Conservation (phyloP, 257 asterid genomes). For the Przewalskia tangutica region DNA sequence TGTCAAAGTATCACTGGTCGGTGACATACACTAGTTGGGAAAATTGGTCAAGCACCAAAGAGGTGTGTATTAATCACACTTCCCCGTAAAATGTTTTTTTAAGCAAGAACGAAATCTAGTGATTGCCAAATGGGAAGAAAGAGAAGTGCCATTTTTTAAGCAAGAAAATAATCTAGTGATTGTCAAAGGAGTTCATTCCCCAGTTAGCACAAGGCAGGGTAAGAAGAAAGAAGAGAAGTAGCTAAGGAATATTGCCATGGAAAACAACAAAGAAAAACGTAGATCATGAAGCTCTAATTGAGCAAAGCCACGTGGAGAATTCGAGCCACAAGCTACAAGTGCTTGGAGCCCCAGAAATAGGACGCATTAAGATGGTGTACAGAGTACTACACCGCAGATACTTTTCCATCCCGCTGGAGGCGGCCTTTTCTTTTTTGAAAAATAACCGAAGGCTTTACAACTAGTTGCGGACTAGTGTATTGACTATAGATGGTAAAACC, state of each 20-base stretch:
- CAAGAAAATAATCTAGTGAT: too few relatives aligned
- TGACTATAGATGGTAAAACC: background rate
- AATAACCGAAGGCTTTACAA: background rate
- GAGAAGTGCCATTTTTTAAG: too few relatives aligned
- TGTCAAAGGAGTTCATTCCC: too few relatives aligned
- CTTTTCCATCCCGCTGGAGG: background rate
- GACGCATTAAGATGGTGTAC: background rate
- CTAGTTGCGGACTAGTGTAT: background rate
- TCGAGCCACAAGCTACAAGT: background rate
- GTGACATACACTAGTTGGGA: too few relatives aligned
- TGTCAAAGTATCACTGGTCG: too few relatives aligned
- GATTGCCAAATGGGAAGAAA: too few relatives aligned
- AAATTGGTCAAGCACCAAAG: too few relatives aligned
- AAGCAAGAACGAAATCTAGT: too few relatives aligned
- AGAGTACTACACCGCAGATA: background rate
- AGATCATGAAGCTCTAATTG: background rate
- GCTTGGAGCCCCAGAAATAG: background rate
- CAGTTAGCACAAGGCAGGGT: too few relatives aligned
- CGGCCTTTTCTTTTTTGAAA: background rate
- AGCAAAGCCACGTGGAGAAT: background rate
- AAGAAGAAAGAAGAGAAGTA: too few relatives aligned
- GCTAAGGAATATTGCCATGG: background rate
- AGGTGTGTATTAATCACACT: too few relatives aligned
- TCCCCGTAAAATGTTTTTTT: too few relatives aligned
- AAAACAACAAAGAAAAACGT: background rate